Evolutionary conservation across 1,139 yeast species (phyloP), one percentile per base, ranked within the genome.

Genomic region (Pneumocystis carinii): DNA sequence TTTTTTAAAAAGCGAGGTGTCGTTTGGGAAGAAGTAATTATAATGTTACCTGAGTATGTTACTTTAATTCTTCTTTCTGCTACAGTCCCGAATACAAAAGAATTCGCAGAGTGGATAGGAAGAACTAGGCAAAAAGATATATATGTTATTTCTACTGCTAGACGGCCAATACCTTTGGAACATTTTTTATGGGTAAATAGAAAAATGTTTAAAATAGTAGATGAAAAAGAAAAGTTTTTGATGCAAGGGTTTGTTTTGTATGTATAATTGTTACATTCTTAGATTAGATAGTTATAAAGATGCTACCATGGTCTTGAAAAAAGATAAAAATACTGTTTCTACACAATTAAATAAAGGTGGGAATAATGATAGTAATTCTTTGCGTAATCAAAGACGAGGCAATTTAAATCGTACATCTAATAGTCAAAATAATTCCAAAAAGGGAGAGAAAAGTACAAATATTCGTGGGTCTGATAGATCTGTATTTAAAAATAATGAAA

Each of bases 11-110:
- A 61, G 71, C 82, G 99, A 73, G 99, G 99, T 72, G 98, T 92
- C 41, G 99, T 92, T 6, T 92, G 99, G 99, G 99, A 92, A 75
- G 99, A 92, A 74, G 96, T 94, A 8, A 92, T 92, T 66, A 92
- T 92, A 68, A 84, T 92, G 89, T 78, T 92, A 59, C 99, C 99
- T 0, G 97, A 90, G 68, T 95, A 90, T 74, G 95, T 92, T 63
- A 90, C 88, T 69, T 87, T 87, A 71, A 89, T 90, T 66, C 77
- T 90, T 63, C 76, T 90, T 59, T 90, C 97, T 3, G 98, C 98
- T 1, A 92, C 99, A 0, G 97, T 92, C 14, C 98, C 99, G 7
- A 92, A 92, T 72, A 94, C 98, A 0, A 87, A 83, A 78, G 99
- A 92, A 72, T 92, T 92, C 78, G 99, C 98, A 17, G 90, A 87